phyloP scores from a whole-genome alignment of 495 filamentous ascomycete species.

The Lasiosphaeria miniovina region DNA sequence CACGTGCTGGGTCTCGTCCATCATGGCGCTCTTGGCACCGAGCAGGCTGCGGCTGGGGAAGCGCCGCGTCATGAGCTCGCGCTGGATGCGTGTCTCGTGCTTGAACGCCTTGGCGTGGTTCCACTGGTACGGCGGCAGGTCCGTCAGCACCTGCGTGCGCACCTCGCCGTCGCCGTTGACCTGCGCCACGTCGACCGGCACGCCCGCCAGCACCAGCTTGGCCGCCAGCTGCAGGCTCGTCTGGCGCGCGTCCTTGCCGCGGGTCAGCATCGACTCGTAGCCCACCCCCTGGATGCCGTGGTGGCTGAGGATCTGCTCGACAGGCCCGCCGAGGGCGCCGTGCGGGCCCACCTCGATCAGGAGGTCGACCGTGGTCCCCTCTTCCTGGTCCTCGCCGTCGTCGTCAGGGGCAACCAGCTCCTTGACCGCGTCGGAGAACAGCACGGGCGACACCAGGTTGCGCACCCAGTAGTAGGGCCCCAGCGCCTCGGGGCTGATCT shows the following conservation, averaged over 20 bases:
- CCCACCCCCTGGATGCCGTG: slow-evolving; percentile 8
- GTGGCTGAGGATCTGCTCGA: slow-evolving; percentile 36
- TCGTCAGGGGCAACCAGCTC: neutral
- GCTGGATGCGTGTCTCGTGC: slow-evolving; percentile 17
- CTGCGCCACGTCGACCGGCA: neutral
- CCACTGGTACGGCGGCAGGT: slow-evolving; percentile 38
- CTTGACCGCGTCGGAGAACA: slow-evolving; percentile 35
- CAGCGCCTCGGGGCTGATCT: neutral
- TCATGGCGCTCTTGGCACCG: slow-evolving; percentile 12
- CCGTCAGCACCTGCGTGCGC: slow-evolving; percentile 1
- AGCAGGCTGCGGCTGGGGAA: slow-evolving; percentile 19
- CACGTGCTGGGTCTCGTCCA: slow-evolving; percentile 22
- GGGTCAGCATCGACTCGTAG: slow-evolving; percentile 30
- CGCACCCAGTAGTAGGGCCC: slow-evolving; percentile 6
- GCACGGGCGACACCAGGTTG: slow-evolving; percentile 25
- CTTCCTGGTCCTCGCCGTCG: neutral
- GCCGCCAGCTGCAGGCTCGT: slow-evolving; percentile 32
- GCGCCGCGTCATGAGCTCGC: slow-evolving; percentile 15
- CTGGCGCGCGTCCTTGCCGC: slow-evolving; percentile 24
- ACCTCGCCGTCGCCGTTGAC: slow-evolving; percentile 10
- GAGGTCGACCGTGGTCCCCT: slow-evolving; percentile 15
- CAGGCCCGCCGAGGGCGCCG: slow-evolving; percentile 43
- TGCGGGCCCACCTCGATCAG: slow-evolving; percentile 55
- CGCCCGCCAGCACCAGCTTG: slow-evolving; percentile 24
- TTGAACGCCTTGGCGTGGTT: slow-evolving; percentile 25